phyloP scores from a whole-genome alignment of 23 red algal genomes.

The Gracilaria gracilis region DNA sequence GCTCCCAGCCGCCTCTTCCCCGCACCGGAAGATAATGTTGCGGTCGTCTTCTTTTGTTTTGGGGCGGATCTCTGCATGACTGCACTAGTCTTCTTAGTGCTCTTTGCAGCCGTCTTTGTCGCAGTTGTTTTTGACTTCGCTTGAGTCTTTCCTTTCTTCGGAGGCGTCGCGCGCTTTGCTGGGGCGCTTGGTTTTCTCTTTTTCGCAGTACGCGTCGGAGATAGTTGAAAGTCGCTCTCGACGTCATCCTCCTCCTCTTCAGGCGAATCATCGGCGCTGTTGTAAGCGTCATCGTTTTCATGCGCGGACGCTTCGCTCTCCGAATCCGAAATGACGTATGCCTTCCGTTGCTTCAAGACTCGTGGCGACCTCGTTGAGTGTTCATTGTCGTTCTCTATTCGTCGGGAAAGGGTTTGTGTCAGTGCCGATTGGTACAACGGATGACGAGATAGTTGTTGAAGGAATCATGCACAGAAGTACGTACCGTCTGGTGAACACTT shows the following conservation, averaged over 20 bases:
- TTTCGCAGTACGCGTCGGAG: neutral
- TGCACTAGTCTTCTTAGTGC: neutral
- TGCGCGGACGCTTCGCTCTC: conserved; percentile 29
- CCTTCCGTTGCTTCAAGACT: neutral
- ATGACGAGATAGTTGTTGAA: neutral
- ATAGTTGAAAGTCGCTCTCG: conserved; percentile 47
- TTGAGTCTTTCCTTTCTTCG: conserved; percentile 18
- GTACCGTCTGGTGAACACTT: neutral
- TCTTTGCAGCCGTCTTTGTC: neutral
- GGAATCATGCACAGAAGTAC: neutral
- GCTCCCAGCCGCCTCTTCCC: conserved; percentile 43
- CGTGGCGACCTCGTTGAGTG: neutral
- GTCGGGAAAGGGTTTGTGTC: neutral
- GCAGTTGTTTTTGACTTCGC: neutral
- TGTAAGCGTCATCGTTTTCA: conserved; percentile 55
- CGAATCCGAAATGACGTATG: conserved; percentile 44
- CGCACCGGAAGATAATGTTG: neutral
- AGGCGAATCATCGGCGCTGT: conserved; percentile 37
- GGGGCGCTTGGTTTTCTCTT: conserved; percentile 28
- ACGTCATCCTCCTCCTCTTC: conserved; percentile 34
- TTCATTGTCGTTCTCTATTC: neutral
- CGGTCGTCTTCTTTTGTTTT: neutral
- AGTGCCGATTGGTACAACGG: neutral
- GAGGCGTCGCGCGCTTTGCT: neutral
- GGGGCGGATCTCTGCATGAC: neutral